Evolutionary conservation across 129 eudicot species (phyloP).

Genomic region (Heracleum sosnowskyi): DNA sequence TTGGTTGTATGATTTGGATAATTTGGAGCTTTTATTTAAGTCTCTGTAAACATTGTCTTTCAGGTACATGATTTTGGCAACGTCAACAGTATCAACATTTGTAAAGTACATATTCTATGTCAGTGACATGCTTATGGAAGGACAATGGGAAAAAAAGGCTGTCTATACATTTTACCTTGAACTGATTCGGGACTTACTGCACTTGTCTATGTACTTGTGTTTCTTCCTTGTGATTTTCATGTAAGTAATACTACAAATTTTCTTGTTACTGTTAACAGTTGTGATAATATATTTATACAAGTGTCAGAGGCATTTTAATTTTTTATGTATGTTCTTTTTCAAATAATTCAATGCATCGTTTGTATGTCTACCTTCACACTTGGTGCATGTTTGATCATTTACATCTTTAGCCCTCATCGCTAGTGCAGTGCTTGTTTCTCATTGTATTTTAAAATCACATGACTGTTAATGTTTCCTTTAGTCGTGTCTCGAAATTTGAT

Average conservation of each 20-base stretch:
- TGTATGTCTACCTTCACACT: background rate
- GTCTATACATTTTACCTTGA: constrained; percentile 95
- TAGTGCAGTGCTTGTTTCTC: background rate
- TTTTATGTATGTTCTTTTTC: background rate
- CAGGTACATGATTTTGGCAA: constrained; percentile 97
- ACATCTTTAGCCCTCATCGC: background rate
- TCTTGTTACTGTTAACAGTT: background rate
- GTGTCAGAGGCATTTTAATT: background rate
- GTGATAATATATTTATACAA: background rate
- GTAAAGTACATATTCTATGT: constrained; percentile 82
- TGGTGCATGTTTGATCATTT: background rate
- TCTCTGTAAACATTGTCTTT: constrained; percentile 13
- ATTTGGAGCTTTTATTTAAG: background rate
- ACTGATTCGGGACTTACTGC: constrained; percentile 88
- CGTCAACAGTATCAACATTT: constrained; percentile 79
- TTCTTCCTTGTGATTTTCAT: constrained; percentile 89
- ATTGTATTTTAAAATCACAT: background rate
- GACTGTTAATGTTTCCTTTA: background rate
- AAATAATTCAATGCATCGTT: background rate
- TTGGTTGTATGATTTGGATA: background rate
- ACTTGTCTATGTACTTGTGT: constrained; percentile 85
- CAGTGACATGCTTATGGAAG: constrained; percentile 98
- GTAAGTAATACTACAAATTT: constrained; percentile 42
- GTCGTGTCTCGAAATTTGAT: background rate
- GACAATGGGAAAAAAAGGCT: constrained; percentile 96